Percentiles rank a stretch among this genome's conserved stretches.
Conservation (phyloP, 768 basidiomycete species). For the Naganishia vaughanmartiniae region DNA sequence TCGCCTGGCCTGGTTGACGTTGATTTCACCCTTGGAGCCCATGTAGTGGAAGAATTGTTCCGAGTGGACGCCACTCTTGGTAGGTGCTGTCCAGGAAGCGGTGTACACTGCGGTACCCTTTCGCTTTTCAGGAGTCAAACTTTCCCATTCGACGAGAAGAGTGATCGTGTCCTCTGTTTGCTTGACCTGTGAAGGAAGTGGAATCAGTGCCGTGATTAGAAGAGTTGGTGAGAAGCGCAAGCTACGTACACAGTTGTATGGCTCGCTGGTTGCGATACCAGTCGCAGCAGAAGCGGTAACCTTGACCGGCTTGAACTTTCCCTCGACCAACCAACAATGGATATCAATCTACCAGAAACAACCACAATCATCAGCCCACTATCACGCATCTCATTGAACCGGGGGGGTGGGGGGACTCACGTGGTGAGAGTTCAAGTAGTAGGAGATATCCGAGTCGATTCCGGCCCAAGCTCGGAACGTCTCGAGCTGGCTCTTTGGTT, state of each 20-base stretch:
- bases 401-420: conserved; percentile 59
- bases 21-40: conserved; percentile 92
- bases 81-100: conserved; percentile 89
- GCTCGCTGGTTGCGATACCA: conserved; percentile 84
- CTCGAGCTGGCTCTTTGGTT: conserved; percentile 89
- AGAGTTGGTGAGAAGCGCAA: neutral
- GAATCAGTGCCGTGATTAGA: neutral
- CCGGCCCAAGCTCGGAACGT: conserved; percentile 96
- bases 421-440: conserved; percentile 93
- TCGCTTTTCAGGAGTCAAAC: conserved; percentile 68
- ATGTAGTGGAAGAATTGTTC: conserved; percentile 94
- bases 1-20: conserved; percentile 87
- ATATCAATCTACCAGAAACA: conserved; percentile 59
- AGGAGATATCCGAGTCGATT: conserved; percentile 89
- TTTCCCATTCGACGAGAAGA: conserved; percentile 90
- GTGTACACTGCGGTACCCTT: conserved; percentile 85
- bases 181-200: conserved; percentile 45
- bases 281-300: conserved; percentile 87
- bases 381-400: conserved; percentile 78
- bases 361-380: conserved; percentile 52
- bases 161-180: conserved; percentile 94
- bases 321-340: conserved; percentile 56
- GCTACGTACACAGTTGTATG: conserved; percentile 69
- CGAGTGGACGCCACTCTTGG: conserved; percentile 80
- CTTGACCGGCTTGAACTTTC: conserved; percentile 53